Conservation (phyloP, 1,139 yeast genomes). For the Protomyces macrosporus region DNA sequence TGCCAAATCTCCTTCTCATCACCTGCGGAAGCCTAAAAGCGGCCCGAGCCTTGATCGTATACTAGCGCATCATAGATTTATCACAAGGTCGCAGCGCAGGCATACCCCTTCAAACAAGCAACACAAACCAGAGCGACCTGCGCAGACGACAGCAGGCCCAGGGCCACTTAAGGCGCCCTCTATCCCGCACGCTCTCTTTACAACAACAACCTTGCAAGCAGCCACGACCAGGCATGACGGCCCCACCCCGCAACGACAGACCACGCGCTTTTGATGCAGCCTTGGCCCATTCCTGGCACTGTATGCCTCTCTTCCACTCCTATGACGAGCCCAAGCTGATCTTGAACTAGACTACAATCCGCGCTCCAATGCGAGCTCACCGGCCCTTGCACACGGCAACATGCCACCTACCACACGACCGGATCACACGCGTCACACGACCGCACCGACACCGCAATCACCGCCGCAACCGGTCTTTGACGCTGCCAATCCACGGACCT, state of each 20-base stretch:
- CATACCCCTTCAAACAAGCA: neutral
- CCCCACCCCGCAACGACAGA: neutral
- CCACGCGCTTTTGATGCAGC: neutral
- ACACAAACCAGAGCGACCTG: neutral
- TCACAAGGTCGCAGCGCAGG: no score
- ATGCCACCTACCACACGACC: neutral
- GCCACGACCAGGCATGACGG: neutral
- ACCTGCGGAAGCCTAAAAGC: no score
- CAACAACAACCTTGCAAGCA: no score
- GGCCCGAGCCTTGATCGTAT: no score
- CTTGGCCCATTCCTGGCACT: neutral
- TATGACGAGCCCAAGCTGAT: neutral
- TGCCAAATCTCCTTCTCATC: no score
- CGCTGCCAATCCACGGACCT: constrained; percentile 20
- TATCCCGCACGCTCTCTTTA: no score
- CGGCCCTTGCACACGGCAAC: neutral
- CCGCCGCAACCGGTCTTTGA: constrained; percentile 1
- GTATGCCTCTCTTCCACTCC: neutral
- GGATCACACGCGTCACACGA: neutral
- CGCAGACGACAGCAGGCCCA: no score
- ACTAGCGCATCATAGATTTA: no score
- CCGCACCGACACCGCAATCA: neutral
- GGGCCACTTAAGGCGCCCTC: no score
- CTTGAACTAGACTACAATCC: neutral
- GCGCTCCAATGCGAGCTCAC: neutral